Evolutionary conservation across 352 stramenopile genomes (phyloP).

Genomic region (Phytophthora palmivora): DNA sequence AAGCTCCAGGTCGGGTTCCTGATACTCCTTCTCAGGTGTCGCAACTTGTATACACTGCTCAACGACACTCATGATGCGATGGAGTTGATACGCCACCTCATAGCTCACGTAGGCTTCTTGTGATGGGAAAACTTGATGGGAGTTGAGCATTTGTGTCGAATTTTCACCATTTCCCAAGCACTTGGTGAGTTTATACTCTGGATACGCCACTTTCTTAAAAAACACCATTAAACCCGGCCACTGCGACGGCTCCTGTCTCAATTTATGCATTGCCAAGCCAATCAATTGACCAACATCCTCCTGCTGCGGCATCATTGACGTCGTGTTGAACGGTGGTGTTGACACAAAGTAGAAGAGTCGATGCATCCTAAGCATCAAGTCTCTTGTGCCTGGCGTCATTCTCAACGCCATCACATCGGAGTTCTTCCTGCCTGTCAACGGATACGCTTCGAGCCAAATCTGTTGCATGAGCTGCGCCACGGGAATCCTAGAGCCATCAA

Average conservation of each 20-base stretch:
- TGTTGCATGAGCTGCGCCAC: constrained; percentile 65
- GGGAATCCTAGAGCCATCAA: constrained; percentile 77
- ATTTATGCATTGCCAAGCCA: constrained; percentile 33
- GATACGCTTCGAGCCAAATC: constrained; percentile 59
- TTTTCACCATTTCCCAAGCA: constrained; percentile 16
- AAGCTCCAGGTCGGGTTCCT: constrained; percentile 53
- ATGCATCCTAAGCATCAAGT: constrained; percentile 76
- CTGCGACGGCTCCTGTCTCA: constrained; percentile 54
- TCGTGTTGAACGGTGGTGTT: constrained; percentile 38
- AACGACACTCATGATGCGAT: constrained; percentile 52
- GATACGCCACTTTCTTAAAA: constrained; percentile 77
- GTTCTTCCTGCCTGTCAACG: constrained; percentile 35
- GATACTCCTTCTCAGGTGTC: constrained; percentile 37
- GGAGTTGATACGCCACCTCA: constrained; percentile 67
- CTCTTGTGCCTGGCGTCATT: constrained; percentile 45
- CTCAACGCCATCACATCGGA: constrained; percentile 61
- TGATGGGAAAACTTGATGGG: constrained; percentile 50
- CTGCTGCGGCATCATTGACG: constrained; percentile 23
- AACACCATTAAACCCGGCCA: constrained; percentile 80
- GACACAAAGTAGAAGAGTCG: constrained; percentile 79
- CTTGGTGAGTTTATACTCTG: constrained; percentile 48
- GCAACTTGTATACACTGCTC: constrained; percentile 52
- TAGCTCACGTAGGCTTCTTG: constrained; percentile 70
- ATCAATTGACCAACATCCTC: constrained; percentile 34
- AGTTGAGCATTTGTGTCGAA: constrained; percentile 17